These are phyloP conservation scores for Exophiala dermatitidis DNA, from an alignment of 2,329 filamentous ascomycete genomes.

Conservation along the genomic window DNA sequence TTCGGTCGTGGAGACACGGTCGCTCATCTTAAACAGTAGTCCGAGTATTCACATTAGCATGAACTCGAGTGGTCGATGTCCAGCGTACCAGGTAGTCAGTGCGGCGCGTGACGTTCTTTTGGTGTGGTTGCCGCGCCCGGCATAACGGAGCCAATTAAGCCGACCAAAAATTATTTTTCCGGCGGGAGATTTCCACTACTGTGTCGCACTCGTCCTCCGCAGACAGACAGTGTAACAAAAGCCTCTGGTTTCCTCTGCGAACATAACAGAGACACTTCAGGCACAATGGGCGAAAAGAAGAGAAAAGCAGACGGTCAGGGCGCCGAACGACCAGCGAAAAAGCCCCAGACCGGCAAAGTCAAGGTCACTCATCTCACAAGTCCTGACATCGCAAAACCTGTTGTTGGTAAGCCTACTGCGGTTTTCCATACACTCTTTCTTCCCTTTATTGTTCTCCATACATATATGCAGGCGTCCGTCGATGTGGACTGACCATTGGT, in stretches of 20 bases:
- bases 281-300: conserved; percentile 18
- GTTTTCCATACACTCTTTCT: no score
- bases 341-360: conserved; percentile 17
- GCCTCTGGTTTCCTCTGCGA: not conserved
- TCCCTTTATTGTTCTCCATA: not conserved
- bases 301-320: conserved; percentile 19
- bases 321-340: conserved; percentile 20
- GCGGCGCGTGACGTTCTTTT: not conserved
- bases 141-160: not conserved
- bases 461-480: not conserved
- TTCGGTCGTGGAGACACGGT: not conserved
- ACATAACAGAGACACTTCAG: not conserved
- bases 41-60: not conserved
- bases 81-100: conserved; percentile 16
- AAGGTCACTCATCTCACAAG: conserved; percentile 21
- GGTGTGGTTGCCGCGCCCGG: no score
- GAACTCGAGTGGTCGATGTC: no score
- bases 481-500: not conserved
- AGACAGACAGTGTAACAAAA: not conserved
- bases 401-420: conserved; percentile 20
- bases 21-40: no score
- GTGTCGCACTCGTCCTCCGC: not conserved
- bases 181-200: not conserved
- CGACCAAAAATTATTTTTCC: conserved; percentile 3
- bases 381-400: conserved; percentile 20